Percentiles rank a stretch among this genome's conserved stretches.
These are phyloP conservation scores for Suhomyces anneliseae DNA, from an alignment of 1,139 yeast species.

Conservation along the genomic window DNA sequence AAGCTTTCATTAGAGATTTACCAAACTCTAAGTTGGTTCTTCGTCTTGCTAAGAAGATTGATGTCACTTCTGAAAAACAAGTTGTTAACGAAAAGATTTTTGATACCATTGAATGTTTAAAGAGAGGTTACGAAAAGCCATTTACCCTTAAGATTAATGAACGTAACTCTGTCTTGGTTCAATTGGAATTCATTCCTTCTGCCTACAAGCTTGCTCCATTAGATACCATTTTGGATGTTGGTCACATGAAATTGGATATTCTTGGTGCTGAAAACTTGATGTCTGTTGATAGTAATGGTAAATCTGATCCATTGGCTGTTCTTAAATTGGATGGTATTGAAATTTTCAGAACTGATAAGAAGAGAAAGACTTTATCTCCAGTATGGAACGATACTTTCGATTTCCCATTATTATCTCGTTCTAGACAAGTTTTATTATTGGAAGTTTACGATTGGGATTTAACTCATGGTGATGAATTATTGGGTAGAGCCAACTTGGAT, in stretches of 20 bases:
- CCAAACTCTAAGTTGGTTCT: slow-evolving; percentile 57
- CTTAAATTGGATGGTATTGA: slow-evolving; percentile 55
- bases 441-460: slow-evolving; percentile 76
- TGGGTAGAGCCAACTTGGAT: slow-evolving; percentile 55
- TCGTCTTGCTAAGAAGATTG: slow-evolving; percentile 53
- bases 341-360: slow-evolving; percentile 56
- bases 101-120: slow-evolving; percentile 54
- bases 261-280: slow-evolving; percentile 52
- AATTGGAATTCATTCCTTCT: slow-evolving; percentile 62
- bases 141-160: slow-evolving; percentile 46
- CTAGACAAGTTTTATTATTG: slow-evolving; percentile 49
- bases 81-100: slow-evolving; percentile 50
- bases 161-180: slow-evolving; percentile 43
- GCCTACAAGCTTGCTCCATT: slow-evolving; percentile 51
- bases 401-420: slow-evolving; percentile 63
- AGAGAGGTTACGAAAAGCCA: slow-evolving; percentile 48
- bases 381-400: slow-evolving; percentile 63
- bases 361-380: slow-evolving; percentile 68
- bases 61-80: slow-evolving; percentile 48
- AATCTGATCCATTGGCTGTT: slow-evolving; percentile 66
- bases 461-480: slow-evolving; percentile 62
- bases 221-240: slow-evolving; percentile 70
- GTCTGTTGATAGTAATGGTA: slow-evolving; percentile 69
- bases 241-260: slow-evolving; percentile 55
- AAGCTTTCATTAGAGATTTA: slow-evolving; percentile 67